Evolutionary conservation across 768 basidiomycete species (phyloP).

Genomic region (Pisolithus albus): DNA sequence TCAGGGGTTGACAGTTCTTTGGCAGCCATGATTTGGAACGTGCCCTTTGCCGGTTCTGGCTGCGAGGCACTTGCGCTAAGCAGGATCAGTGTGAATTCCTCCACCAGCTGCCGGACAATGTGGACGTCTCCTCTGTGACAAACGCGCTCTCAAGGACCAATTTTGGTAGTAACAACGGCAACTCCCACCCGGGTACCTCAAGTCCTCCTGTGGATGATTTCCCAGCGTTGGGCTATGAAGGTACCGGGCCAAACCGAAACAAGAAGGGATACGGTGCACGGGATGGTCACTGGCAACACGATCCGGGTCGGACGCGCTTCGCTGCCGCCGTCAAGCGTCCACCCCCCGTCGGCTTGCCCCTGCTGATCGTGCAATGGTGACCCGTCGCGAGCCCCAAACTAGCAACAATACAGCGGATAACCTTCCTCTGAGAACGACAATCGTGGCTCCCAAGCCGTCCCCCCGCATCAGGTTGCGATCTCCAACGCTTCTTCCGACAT

Average conservation of each 20-base stretch:
- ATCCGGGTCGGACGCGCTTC: conserved; percentile 86
- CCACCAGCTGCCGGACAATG: conserved; percentile 83
- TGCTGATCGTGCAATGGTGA: conserved; percentile 35
- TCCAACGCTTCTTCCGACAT: conserved; percentile 78
- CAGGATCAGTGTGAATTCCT: conserved; percentile 95
- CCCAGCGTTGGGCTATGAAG: conserved; percentile 54
- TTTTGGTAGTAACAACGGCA: conserved; percentile 39
- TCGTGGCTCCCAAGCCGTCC: conserved; percentile 75
- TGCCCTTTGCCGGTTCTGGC: conserved; percentile 94
- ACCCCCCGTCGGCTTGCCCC: conserved; percentile 25
- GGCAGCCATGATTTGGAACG: conserved; percentile 89
- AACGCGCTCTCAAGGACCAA: conserved; percentile 62
- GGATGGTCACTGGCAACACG: conserved; percentile 44
- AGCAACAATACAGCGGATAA: conserved; percentile 45
- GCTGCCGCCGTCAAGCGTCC: conserved; percentile 82
- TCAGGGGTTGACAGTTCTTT: conserved; percentile 10
- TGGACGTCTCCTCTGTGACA: conserved; percentile 67
- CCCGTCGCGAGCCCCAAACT: conserved; percentile 54
- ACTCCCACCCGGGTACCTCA: conserved; percentile 31
- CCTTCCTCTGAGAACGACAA: conserved; percentile 57
- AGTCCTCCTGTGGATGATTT: conserved; percentile 51
- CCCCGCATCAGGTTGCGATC: conserved; percentile 80
- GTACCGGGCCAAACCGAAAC: conserved; percentile 30
- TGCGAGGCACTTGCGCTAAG: conserved; percentile 95
- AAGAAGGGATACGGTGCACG: conserved; percentile 37